Evolutionary conservation across 345 rosid genomes (phyloP).

Genomic region (Euphorbia tirucalli): DNA sequence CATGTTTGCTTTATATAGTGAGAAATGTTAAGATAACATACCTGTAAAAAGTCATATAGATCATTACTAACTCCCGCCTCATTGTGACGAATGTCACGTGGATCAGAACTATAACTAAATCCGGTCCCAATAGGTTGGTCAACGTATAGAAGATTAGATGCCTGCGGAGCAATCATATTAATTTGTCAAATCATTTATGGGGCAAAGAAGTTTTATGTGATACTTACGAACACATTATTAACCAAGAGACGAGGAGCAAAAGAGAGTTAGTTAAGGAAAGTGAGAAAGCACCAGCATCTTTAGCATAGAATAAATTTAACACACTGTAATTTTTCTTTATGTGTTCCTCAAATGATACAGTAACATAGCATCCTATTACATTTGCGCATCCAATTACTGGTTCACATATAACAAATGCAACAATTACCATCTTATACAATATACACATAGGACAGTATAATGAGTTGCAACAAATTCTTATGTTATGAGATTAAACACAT

Average conservation of each 20-base stretch:
- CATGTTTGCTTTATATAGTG: not conserved
- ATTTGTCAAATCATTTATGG: not conserved
- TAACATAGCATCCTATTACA: not conserved
- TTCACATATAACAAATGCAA: not conserved
- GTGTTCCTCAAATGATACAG: not conserved
- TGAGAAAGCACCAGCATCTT: not conserved
- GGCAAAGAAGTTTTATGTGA: not conserved
- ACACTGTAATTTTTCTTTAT: not conserved
- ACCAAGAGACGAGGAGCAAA: not conserved
- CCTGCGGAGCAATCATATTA: constrained; percentile 43
- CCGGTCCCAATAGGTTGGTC: constrained; percentile 99
- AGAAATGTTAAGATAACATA: constrained; percentile 24
- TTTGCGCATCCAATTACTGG: not conserved
- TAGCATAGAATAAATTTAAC: not conserved
- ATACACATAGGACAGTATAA: not conserved
- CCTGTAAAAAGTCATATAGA: constrained; percentile 97
- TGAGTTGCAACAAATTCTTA: not conserved
- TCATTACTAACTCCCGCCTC: constrained; percentile 90
- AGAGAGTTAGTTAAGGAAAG: not conserved
- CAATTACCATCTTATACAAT: not conserved
- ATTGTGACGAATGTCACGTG: constrained; percentile 76
- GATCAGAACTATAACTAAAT: constrained; percentile 86
- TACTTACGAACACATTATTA: not conserved
- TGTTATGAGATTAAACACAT: not conserved
- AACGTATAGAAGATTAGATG: constrained; percentile 83